phyloP scores from a whole-genome alignment of 768 basidiomycete genomes.

The Lactarius deliciosus region DNA sequence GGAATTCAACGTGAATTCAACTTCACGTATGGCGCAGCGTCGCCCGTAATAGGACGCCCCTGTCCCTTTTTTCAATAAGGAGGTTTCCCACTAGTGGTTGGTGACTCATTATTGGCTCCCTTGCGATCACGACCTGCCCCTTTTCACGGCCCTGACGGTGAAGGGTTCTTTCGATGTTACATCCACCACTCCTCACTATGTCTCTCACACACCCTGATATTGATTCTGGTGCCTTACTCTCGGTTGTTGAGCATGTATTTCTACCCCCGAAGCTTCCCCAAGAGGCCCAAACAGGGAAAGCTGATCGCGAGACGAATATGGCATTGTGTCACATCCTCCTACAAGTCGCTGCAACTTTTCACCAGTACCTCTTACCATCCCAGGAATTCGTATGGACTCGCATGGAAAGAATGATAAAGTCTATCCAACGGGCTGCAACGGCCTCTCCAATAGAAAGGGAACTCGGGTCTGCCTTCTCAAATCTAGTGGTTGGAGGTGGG shows the following conservation, averaged over 20 bases:
- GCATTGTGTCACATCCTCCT: constrained; percentile 16
- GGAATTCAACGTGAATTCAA: too few species aligned
- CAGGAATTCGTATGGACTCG: neutral
- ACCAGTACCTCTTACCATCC: neutral
- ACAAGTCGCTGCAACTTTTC: neutral
- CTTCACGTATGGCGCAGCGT: too few species aligned
- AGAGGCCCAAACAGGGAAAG: neutral
- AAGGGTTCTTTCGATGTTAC: neutral
- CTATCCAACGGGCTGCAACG: neutral
- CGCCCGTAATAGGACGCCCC: too few species aligned
- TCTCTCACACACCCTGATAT: neutral
- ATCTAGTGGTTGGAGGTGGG: constrained; percentile 3
- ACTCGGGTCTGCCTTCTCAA: neutral
- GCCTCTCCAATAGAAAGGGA: neutral
- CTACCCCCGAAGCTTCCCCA: constrained; percentile 25
- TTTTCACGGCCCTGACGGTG: too few species aligned
- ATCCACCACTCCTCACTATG: neutral
- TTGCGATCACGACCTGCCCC: too few species aligned
- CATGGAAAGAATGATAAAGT: constrained; percentile 9
- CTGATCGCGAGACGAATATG: neutral
- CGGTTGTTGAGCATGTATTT: constrained; percentile 20
- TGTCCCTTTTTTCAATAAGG: too few species aligned
- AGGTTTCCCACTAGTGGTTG: too few species aligned
- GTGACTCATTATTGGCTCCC: too few species aligned
- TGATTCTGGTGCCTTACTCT: neutral